Percentiles rank a stretch among this genome's conserved stretches.
phyloP scores from a whole-genome alignment of 2,329 filamentous ascomycete species.

The Colletotrichum chlorophyti region DNA sequence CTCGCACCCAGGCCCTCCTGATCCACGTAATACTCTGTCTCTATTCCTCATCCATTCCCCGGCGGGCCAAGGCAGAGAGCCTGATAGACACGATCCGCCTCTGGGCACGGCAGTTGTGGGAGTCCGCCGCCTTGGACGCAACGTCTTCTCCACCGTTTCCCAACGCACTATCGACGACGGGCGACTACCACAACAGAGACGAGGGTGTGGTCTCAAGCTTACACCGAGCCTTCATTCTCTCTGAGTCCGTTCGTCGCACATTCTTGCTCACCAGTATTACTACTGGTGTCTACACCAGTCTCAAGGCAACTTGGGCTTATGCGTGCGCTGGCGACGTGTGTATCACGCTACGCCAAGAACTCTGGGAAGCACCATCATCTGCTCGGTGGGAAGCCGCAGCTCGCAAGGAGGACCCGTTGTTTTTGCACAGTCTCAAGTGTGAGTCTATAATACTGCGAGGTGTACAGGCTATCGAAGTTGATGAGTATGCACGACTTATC shows the following conservation, averaged over 20 bases:
- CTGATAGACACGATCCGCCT: slow-evolving; percentile 10
- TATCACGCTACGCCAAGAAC: slow-evolving; percentile 8
- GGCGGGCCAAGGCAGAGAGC: slow-evolving; percentile 12
- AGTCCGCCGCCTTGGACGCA: slow-evolving; percentile 8
- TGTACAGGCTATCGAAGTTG: slow-evolving; percentile 14
- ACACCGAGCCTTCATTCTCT: slow-evolving; percentile 18
- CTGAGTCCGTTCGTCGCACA: slow-evolving; percentile 22
- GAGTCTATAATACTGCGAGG: slow-evolving; percentile 10
- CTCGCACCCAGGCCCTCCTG: slow-evolving; percentile 22
- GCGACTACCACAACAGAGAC: not conserved
- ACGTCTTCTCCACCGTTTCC: not conserved
- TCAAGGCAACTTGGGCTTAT: slow-evolving; percentile 7
- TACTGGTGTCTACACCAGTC: slow-evolving; percentile 15
- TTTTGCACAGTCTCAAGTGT: slow-evolving; percentile 6
- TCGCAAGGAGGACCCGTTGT: slow-evolving; percentile 7
- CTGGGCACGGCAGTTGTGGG: slow-evolving; percentile 14
- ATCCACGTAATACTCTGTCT: slow-evolving; percentile 22
- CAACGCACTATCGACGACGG: not conserved
- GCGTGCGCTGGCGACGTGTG: slow-evolving; percentile 14
- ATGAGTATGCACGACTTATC: slow-evolving; percentile 20
- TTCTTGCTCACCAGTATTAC: slow-evolving; percentile 16
- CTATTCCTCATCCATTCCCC: slow-evolving; percentile 11
- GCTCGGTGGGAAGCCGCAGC: slow-evolving; percentile 19
- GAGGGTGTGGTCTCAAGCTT: not conserved
- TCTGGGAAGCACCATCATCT: slow-evolving; percentile 18